phyloP scores from a whole-genome alignment of 495 filamentous ascomycete species.

The Penicillium odoratum region DNA sequence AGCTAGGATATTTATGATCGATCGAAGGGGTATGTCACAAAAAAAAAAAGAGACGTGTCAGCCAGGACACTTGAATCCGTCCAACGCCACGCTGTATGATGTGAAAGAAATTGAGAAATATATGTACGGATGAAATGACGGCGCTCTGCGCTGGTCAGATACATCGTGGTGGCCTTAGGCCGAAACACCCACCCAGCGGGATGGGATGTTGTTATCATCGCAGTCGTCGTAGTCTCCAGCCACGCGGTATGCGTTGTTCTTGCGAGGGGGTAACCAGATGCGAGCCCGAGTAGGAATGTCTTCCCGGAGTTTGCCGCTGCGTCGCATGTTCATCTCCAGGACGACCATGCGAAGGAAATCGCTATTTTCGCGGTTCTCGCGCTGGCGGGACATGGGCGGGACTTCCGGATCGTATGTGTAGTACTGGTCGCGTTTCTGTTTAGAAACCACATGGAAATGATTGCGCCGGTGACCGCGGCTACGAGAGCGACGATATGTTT shows the following conservation, averaged over 20 bases:
- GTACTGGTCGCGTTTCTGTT: conserved; percentile 33
- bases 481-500: conserved; percentile 63
- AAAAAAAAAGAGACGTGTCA: conserved; percentile 17
- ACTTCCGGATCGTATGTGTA: conserved; percentile 46
- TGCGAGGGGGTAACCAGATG: conserved; percentile 85
- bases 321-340: conserved; percentile 96
- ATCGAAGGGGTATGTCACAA: conserved; percentile 20
- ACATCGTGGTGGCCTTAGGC: conserved; percentile 17
- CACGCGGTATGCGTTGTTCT: conserved; percentile 34
- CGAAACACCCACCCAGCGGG: conserved; percentile 45
- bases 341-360: conserved; percentile 94
- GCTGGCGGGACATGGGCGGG: conserved; percentile 64
- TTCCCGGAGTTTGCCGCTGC: conserved; percentile 84
- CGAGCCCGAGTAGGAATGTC: conserved; percentile 78
- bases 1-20: conserved; percentile 1
- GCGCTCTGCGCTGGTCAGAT: conserved; percentile 19
- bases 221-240: conserved; percentile 36
- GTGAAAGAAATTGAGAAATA: conserved; percentile 13
- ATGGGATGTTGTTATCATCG: conserved; percentile 38
- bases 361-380: conserved; percentile 89
- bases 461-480: conserved; percentile 36
- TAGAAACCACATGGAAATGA: conserved; percentile 30
- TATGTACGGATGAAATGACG: conserved; percentile 19
- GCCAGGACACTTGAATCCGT: conserved; percentile 20
- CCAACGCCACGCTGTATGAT: conserved; percentile 30